Conservation (phyloP, 2,329 filamentous ascomycete genomes). For the Curvularia eragrostidis region DNA sequence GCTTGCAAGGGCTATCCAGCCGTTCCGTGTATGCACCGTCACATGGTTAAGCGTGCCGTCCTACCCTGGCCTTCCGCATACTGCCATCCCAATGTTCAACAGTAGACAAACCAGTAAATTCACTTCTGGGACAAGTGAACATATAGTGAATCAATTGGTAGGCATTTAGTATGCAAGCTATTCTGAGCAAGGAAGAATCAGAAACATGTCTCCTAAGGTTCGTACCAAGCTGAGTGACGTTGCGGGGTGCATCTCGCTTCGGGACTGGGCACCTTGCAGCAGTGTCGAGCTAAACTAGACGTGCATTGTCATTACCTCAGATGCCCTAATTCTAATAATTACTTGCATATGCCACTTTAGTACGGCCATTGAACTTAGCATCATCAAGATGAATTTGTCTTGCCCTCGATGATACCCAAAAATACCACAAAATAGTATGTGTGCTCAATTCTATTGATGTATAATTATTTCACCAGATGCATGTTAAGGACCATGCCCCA, state of each 20-base stretch:
- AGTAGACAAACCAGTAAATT: not conserved
- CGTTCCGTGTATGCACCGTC: not conserved
- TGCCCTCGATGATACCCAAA: not conserved
- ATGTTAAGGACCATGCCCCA: not conserved
- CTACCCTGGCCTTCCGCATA: not conserved
- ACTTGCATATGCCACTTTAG: not conserved
- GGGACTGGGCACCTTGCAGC: not conserved
- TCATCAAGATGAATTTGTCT: not conserved
- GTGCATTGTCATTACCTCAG: not conserved
- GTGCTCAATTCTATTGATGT: not conserved
- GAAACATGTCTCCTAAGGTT: not conserved
- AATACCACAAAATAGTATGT: not conserved
- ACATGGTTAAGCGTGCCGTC: not conserved
- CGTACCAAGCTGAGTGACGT: not conserved
- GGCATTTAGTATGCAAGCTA: not conserved
- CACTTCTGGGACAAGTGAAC: not conserved
- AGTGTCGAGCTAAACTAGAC: not conserved
- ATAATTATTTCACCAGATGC: not conserved
- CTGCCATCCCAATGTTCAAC: not conserved
- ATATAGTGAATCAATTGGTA: not conserved
- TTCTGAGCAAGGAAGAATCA: not conserved
- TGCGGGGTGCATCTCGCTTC: not conserved
- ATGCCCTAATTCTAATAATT: not conserved
- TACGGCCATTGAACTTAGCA: not conserved
- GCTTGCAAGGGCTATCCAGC: not conserved